Conservation (phyloP, 148 eudicot genomes). For the Rhododendron simsii region DNA sequence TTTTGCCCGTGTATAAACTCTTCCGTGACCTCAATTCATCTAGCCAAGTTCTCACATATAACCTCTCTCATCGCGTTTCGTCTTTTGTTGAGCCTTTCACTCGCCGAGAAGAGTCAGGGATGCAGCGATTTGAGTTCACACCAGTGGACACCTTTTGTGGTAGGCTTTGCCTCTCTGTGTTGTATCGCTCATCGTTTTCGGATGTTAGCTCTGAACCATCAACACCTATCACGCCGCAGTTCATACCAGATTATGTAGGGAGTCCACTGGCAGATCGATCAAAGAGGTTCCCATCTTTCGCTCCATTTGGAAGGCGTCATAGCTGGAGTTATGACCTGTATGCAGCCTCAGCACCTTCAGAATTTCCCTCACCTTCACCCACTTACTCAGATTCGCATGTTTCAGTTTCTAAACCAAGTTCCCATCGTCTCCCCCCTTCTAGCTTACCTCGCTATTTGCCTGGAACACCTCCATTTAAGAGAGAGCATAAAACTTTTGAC, state of each 20-base stretch:
- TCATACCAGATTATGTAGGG: slow-evolving; percentile 88
- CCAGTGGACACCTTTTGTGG: slow-evolving; percentile 87
- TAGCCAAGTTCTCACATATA: slow-evolving; percentile 52
- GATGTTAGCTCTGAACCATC: slow-evolving; percentile 65
- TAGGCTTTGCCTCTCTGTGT: slow-evolving; percentile 70
- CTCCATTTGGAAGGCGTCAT: slow-evolving; percentile 69
- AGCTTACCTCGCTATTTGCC: slow-evolving; percentile 48
- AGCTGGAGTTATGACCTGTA: slow-evolving; percentile 78
- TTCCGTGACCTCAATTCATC: slow-evolving; percentile 74
- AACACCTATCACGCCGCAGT: slow-evolving; percentile 67
- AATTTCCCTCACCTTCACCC: slow-evolving; percentile 71
- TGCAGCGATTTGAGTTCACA: slow-evolving; percentile 60
- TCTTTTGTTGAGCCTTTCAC: slow-evolving; percentile 82
- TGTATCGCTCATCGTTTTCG: slow-evolving; percentile 40
- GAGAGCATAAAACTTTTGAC: slow-evolving; percentile 41
- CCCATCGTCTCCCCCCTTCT: slow-evolving; percentile 51
- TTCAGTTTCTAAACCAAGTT: slow-evolving; percentile 34
- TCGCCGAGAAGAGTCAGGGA: slow-evolving; percentile 70
- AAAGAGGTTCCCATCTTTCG: slow-evolving; percentile 60
- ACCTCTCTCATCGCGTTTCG: slow-evolving; percentile 59
- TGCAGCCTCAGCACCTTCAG: slow-evolving; percentile 48
- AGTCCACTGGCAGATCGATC: slow-evolving; percentile 81
- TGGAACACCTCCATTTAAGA: slow-evolving; percentile 40
- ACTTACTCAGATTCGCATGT: slow-evolving; percentile 66
- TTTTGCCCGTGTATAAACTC: slow-evolving; percentile 82